Percentiles rank a stretch among this genome's conserved stretches.
Evolutionary conservation across 208 protist species (phyloP).

Genomic region (Crithidia expoeki): DNA sequence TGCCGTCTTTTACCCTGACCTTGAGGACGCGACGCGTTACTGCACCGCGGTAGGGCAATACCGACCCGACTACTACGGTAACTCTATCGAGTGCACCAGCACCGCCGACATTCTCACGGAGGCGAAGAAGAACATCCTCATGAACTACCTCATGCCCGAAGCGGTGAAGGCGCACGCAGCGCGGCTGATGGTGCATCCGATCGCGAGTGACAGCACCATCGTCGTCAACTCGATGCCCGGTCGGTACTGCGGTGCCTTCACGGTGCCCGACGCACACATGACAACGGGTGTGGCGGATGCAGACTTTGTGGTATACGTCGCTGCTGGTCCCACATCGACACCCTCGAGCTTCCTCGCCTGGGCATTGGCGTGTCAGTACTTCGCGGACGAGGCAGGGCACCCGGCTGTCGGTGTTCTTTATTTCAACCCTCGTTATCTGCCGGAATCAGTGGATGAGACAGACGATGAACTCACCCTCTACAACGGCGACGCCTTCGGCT

Average conservation of each 20-base stretch:
- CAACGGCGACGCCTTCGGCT: no score
- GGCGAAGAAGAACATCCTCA: conserved; percentile 32
- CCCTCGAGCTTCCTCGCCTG: conserved; percentile 37
- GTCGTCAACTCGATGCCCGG: no score
- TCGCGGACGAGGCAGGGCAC: conserved; percentile 13
- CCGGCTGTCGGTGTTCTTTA: conserved; percentile 58
- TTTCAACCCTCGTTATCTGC: conserved; percentile 22
- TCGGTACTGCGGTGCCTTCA: conserved; percentile 7
- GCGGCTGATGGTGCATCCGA: conserved; percentile 40
- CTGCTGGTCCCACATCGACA: conserved; percentile 35
- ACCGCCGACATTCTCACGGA: conserved; percentile 41
- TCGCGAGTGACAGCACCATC: no score
- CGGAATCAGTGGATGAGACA: no score
- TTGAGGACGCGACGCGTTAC: conserved; percentile 18
- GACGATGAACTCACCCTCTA: no score
- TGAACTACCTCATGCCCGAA: conserved; percentile 34
- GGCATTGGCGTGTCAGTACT: conserved; percentile 47
- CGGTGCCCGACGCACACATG: conserved; percentile 45
- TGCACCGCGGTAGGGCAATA: no score
- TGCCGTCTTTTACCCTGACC: conserved; percentile 39
- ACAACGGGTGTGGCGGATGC: conserved; percentile 43
- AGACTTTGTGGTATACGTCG: conserved; percentile 77
- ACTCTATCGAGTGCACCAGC: conserved; percentile 14
- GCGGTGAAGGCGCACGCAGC: conserved; percentile 58
- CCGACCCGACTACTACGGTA: neutral